Evolutionary conservation across 2,329 filamentous ascomycete genomes (phyloP).

Genomic region (Aureobasidium leucospermi): DNA sequence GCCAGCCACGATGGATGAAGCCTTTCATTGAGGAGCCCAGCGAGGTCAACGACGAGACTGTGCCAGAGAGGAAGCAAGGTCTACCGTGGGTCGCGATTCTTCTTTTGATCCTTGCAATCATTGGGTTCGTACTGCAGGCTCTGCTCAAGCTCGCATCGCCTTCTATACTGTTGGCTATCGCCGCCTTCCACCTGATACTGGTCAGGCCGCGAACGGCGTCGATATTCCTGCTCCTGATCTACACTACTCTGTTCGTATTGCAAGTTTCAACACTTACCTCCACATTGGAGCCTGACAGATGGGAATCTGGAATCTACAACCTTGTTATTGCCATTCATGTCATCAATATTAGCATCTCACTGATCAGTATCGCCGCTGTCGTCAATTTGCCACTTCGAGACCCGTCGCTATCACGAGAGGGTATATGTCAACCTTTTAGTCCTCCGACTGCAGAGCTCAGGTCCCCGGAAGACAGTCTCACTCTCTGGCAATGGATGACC

Average conservation of each 20-base stretch:
- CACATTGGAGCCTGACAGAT: background rate
- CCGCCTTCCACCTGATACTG: constrained; percentile 20
- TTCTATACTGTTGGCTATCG: constrained; percentile 16
- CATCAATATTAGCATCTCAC: constrained; percentile 25
- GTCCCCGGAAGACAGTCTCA: constrained; percentile 71
- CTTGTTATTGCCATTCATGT: constrained; percentile 18
- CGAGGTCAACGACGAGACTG: constrained; percentile 15
- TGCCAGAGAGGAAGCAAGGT: constrained; percentile 27
- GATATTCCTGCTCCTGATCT: constrained; percentile 20
- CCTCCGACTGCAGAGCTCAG: constrained; percentile 54
- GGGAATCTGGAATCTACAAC: background rate
- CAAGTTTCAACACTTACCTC: constrained; percentile 12
- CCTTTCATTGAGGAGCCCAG: constrained; percentile 43
- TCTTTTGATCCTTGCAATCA: constrained; percentile 24
- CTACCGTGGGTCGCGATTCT: constrained; percentile 24
- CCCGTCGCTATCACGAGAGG: constrained; percentile 43
- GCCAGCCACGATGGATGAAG: constrained; percentile 36
- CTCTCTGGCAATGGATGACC: constrained; percentile 74
- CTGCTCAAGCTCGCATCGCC: constrained; percentile 17
- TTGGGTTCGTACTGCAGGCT: constrained; percentile 11
- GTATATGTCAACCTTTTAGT: constrained; percentile 53
- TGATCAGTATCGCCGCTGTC: constrained; percentile 46
- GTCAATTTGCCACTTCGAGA: constrained; percentile 65
- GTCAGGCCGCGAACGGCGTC: constrained; percentile 24
- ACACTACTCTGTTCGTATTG: constrained; percentile 20